These are phyloP conservation scores for Talaromyces atroroseus DNA, from an alignment of 2,329 filamentous ascomycete species.

Conservation along the genomic window DNA sequence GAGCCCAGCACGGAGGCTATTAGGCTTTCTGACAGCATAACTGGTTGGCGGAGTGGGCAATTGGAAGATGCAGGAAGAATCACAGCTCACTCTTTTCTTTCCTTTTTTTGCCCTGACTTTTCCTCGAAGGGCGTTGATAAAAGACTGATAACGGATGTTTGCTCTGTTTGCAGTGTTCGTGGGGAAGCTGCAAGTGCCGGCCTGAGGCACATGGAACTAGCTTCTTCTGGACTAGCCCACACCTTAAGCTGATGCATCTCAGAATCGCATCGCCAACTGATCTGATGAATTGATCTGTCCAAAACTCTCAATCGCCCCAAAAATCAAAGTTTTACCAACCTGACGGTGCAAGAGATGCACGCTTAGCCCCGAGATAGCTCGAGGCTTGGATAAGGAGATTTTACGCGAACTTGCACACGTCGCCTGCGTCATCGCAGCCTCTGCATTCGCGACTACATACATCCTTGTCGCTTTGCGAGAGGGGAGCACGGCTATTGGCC, in stretches of 20 bases:
- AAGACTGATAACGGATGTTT: constrained; percentile 22
- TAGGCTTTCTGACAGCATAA: constrained; percentile 47
- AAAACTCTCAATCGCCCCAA: neutral
- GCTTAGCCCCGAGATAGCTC: constrained; percentile 7
- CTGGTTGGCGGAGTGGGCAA: constrained; percentile 12
- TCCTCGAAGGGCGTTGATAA: constrained; percentile 4
- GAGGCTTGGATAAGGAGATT: constrained; percentile 9
- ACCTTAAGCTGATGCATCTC: neutral
- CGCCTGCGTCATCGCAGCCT: neutral
- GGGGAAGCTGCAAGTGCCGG: neutral
- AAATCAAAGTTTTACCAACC: constrained; percentile 1
- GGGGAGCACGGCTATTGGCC: neutral
- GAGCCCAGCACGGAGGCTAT: constrained; percentile 41
- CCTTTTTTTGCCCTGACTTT: constrained; percentile 11
- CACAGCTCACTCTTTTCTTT: neutral
- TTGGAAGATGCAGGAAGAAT: neutral
- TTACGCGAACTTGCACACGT: constrained; percentile 7
- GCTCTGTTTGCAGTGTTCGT: constrained; percentile 26
- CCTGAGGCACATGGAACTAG: neutral
- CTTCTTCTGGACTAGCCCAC: neutral
- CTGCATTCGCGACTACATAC: neutral
- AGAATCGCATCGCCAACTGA: neutral
- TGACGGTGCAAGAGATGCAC: constrained; percentile 5
- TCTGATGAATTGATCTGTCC: neutral
- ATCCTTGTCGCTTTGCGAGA: neutral